phyloP scores from a whole-genome alignment of 306 rosid genomes.

The Potentilla sterilis region DNA sequence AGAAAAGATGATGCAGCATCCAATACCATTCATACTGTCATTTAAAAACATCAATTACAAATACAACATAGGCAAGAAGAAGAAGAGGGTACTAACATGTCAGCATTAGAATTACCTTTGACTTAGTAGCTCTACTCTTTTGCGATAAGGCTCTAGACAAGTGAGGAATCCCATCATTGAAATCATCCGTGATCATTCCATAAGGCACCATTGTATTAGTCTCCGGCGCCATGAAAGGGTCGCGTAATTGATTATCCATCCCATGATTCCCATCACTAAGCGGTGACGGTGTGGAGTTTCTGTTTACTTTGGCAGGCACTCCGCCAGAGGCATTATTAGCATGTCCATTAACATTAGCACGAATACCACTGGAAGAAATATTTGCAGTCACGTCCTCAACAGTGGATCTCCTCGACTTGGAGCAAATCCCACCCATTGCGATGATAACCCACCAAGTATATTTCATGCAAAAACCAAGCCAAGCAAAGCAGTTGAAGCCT shows the following conservation, averaged over 20 bases:
- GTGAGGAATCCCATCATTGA: constrained; percentile 87
- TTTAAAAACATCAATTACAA: neutral
- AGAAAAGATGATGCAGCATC: constrained; percentile 7
- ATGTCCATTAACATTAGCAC: constrained; percentile 64
- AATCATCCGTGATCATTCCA: constrained; percentile 54
- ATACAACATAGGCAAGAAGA: neutral
- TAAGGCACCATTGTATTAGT: constrained; percentile 40
- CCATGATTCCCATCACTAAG: constrained; percentile 45
- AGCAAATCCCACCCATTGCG: constrained; percentile 91
- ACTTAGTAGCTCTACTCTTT: constrained; percentile 68
- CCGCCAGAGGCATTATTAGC: constrained; percentile 43
- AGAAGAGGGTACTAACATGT: neutral
- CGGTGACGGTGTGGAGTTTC: constrained; percentile 40
- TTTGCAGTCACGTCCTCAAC: constrained; percentile 52
- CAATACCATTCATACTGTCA: neutral
- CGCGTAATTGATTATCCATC: constrained; percentile 54
- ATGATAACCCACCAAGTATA: constrained; percentile 26
- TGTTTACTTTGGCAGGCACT: constrained; percentile 40
- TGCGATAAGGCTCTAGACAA: constrained; percentile 66
- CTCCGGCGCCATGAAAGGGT: constrained; percentile 57
- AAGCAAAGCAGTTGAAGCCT: no score
- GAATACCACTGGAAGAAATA: constrained; percentile 49
- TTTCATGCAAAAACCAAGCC: constrained; percentile 32
- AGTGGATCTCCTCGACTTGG: constrained; percentile 65
- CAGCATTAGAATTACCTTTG: constrained; percentile 35